These are phyloP conservation scores for Trichoderma oligosporum DNA, from an alignment of 2,329 filamentous ascomycete species.

Conservation along the genomic window DNA sequence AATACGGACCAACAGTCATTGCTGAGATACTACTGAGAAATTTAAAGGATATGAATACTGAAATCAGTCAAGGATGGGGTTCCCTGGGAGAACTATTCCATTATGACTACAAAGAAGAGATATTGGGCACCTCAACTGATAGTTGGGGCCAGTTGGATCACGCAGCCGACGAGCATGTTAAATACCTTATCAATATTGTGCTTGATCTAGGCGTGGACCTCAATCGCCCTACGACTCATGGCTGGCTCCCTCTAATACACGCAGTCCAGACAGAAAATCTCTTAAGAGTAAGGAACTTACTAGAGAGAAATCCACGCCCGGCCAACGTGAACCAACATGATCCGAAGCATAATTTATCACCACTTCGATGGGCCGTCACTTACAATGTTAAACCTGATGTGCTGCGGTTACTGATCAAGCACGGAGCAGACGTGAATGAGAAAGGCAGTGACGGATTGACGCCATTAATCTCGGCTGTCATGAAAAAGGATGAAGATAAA, in stretches of 20 bases:
- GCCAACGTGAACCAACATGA: neutral
- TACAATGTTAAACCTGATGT: neutral
- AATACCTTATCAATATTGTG: neutral
- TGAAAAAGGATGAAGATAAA: neutral
- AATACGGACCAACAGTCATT: neutral
- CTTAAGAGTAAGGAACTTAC: neutral
- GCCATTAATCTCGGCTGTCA: neutral
- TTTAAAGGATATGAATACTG: neutral
- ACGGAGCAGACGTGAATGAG: neutral
- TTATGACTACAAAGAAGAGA: neutral
- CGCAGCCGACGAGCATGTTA: neutral
- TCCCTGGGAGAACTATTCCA: neutral
- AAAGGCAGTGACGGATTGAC: neutral
- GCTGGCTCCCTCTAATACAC: neutral
- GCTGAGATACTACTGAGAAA: neutral
- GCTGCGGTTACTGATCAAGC: neutral
- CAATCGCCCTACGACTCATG: neutral
- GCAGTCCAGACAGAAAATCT: neutral
- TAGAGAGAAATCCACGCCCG: neutral
- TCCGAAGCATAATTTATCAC: neutral
- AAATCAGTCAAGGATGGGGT: neutral
- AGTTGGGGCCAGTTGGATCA: neutral
- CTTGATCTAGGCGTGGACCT: neutral
- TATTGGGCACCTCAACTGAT: neutral
- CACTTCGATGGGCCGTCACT: neutral